phyloP scores from a whole-genome alignment of 768 basidiomycete species.

The Trametes elegans region DNA sequence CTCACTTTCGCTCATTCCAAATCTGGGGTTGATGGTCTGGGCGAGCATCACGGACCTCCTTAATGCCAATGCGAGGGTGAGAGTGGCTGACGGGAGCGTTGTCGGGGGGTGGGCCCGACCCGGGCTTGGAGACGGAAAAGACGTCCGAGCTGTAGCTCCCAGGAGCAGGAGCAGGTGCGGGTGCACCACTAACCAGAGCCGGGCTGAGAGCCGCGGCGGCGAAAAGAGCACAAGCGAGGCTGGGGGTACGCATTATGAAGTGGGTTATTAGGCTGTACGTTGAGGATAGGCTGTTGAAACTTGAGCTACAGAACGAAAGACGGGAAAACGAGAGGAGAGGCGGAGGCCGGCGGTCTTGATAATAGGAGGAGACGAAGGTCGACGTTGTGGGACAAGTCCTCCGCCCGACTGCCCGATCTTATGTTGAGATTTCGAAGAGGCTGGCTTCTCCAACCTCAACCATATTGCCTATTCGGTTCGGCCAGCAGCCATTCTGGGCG shows the following conservation, averaged over 20 bases:
- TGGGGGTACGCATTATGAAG: constrained; percentile 30
- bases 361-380: neutral
- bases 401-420: neutral
- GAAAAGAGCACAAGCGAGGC: constrained; percentile 26
- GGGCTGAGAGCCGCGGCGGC: constrained; percentile 25
- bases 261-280: constrained; percentile 5
- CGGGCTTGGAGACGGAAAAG: constrained; percentile 9
- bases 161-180: constrained; percentile 13
- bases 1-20: constrained; percentile 4
- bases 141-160: constrained; percentile 18
- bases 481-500: constrained; percentile 1
- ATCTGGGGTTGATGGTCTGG: constrained; percentile 9
- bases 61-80: constrained; percentile 12
- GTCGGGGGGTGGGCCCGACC: neutral
- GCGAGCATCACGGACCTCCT: neutral
- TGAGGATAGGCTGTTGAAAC: constrained; percentile 6
- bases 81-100: neutral
- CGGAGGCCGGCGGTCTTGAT: neutral
- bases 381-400: neutral
- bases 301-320: constrained; percentile 1
- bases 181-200: constrained; percentile 16
- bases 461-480: constrained; percentile 6
- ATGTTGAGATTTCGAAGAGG: constrained; percentile 6
- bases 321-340: neutral
- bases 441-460: constrained; percentile 8